Conservation (phyloP, 441 rosid species). For the Hypseocharis bilobata region DNA sequence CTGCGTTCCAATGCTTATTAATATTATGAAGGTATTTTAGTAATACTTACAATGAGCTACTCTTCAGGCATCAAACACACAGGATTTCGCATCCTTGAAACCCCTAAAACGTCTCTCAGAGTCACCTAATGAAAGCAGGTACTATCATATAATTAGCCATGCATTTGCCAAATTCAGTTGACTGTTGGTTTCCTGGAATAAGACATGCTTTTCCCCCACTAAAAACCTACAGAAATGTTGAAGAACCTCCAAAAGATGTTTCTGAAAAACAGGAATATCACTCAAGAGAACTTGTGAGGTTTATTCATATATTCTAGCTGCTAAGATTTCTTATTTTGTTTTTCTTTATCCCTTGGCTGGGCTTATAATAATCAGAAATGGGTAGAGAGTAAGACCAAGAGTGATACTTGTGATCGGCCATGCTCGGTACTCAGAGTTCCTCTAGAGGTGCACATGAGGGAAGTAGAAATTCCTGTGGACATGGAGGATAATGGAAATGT, state of each 20-base stretch:
- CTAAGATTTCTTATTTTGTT: constrained; percentile 15
- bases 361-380: constrained; percentile 28
- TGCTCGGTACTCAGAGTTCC: constrained; percentile 25
- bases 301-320: constrained; percentile 2
- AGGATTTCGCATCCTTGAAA: constrained; percentile 27
- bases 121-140: constrained; percentile 65
- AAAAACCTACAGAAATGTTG: constrained; percentile 38
- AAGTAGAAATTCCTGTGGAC: constrained; percentile 30
- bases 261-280: constrained; percentile 43
- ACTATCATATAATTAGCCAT: constrained; percentile 1
- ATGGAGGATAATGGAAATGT: constrained; percentile 47
- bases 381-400: constrained; percentile 24
- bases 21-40: neutral
- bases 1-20: constrained; percentile 5
- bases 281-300: constrained; percentile 13
- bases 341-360: constrained; percentile 30
- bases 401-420: constrained; percentile 21
- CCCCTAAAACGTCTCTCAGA: constrained; percentile 54
- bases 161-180: constrained; percentile 12
- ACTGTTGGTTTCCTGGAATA: constrained; percentile 1
- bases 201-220: constrained; percentile 10
- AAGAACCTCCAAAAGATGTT: constrained; percentile 31
- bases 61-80: constrained; percentile 39
- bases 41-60: constrained; percentile 8
- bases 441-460: constrained; percentile 29